These are phyloP conservation scores for Tylopilus felleus DNA, from an alignment of 768 basidiomycete species.

Conservation along the genomic window DNA sequence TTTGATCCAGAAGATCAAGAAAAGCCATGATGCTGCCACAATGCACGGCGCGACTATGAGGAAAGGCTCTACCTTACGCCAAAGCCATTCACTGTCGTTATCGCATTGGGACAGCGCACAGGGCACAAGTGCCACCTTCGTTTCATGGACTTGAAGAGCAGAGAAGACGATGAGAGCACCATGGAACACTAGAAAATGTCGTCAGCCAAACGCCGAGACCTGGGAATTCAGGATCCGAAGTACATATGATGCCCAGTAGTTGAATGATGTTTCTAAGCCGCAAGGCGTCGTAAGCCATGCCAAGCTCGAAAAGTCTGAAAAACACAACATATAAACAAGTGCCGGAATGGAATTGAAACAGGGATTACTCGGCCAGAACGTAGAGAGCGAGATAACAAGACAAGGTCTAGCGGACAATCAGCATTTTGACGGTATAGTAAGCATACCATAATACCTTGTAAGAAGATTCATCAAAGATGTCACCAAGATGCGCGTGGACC, in stretches of 20 bases:
- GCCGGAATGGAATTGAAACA: neutral
- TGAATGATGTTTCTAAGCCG: slow-evolving; percentile 76
- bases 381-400: slow-evolving; percentile 86
- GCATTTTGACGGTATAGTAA: neutral
- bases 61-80: slow-evolving; percentile 56
- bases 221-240: slow-evolving; percentile 16
- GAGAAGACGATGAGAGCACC: slow-evolving; percentile 69
- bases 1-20: slow-evolving; percentile 65
- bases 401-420: slow-evolving; percentile 50
- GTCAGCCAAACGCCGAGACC: slow-evolving; percentile 2
- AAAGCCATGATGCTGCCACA: slow-evolving; percentile 62
- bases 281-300: slow-evolving; percentile 83
- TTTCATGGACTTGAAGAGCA: slow-evolving; percentile 75
- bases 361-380: slow-evolving; percentile 70
- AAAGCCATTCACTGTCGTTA: slow-evolving; percentile 53
- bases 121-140: slow-evolving; percentile 54
- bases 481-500: slow-evolving; percentile 43
- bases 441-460: slow-evolving; percentile 48
- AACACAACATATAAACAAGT: slow-evolving; percentile 1
- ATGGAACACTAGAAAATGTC: slow-evolving; percentile 54
- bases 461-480: slow-evolving; percentile 16
- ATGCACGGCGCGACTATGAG: slow-evolving; percentile 71
- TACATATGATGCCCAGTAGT: slow-evolving; percentile 68
- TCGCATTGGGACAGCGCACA: slow-evolving; percentile 38
- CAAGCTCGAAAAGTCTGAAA: slow-evolving; percentile 70